phyloP scores from a whole-genome alignment of 2,329 filamentous ascomycete species.

The Sordariomycetes sp. region DNA sequence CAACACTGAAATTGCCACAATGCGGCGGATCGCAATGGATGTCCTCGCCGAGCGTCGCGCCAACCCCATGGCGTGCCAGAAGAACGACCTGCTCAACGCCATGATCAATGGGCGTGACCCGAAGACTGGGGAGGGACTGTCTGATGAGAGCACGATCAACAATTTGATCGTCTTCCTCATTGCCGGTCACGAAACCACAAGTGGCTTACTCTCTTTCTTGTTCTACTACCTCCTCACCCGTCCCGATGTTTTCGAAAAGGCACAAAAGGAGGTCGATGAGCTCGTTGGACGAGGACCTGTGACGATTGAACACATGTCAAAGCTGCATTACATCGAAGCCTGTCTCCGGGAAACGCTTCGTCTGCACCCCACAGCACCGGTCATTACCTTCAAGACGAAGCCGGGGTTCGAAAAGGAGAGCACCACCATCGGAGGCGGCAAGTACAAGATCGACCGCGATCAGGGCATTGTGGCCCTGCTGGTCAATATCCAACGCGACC shows the following conservation, averaged over 20 bases:
- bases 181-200: conserved; percentile 64
- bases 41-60: conserved; percentile 36
- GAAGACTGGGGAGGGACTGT: conserved; percentile 56
- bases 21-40: conserved; percentile 47
- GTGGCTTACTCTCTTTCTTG: conserved; percentile 54
- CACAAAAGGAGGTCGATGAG: conserved; percentile 52
- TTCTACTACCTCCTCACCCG: conserved; percentile 52
- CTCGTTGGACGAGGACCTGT: conserved; percentile 47
- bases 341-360: conserved; percentile 46
- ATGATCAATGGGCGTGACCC: conserved; percentile 62
- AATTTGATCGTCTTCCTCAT: conserved; percentile 69
- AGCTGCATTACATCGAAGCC: conserved; percentile 54
- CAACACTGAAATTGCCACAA: conserved; percentile 40
- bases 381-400: conserved; percentile 13
- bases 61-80: conserved; percentile 42
- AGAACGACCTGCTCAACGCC: conserved; percentile 55
- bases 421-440: conserved; percentile 38
- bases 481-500: conserved; percentile 42
- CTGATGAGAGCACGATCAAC: conserved; percentile 52
- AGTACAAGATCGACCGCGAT: conserved; percentile 33
- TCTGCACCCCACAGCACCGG: conserved; percentile 14
- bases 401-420: conserved; percentile 11
- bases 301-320: conserved; percentile 46
- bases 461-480: conserved; percentile 34
- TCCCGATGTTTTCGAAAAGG: conserved; percentile 42